A percentile compares a stretch with the other conserved stretches of the same genome.
Evolutionary conservation across 345 rosid genomes (phyloP).

Genomic region (Gossypium australe): DNA sequence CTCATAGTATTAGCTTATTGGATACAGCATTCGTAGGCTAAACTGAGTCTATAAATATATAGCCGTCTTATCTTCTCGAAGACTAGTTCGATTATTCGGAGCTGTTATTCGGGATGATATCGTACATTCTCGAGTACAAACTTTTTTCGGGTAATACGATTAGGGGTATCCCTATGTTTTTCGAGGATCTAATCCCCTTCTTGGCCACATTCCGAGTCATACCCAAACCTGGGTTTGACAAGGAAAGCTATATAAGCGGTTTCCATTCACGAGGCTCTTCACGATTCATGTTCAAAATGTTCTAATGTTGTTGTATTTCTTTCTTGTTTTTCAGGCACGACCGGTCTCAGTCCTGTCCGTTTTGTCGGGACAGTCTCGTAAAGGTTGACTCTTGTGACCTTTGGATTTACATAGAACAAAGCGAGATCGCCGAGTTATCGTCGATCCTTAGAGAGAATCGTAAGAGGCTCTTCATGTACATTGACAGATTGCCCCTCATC

Average conservation of each 20-base stretch:
- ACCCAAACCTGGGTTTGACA: no score
- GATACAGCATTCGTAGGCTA: no score
- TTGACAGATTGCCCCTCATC: conserved; percentile 62
- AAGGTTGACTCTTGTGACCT: conserved; percentile 58
- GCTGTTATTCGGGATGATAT: background rate
- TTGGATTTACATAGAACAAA: conserved; percentile 53
- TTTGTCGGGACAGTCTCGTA: conserved; percentile 63
- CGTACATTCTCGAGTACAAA: background rate
- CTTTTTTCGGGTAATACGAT: background rate
- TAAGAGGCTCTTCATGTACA: conserved; percentile 45
- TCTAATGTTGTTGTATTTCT: background rate
- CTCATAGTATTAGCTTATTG: no score
- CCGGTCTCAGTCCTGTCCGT: conserved; percentile 77
- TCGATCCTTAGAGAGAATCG: conserved; percentile 34
- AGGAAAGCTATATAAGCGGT: no score
- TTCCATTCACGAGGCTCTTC: background rate
- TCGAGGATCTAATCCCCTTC: no score
- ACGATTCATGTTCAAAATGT: background rate
- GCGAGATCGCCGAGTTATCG: conserved; percentile 38
- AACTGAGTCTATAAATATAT: background rate
- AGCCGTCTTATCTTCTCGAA: background rate
- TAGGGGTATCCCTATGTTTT: no score
- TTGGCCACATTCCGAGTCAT: no score
- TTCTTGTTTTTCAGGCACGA: conserved; percentile 41
- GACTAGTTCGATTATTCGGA: background rate